phyloP scores from a whole-genome alignment of 2,329 filamentous ascomycete species.

The Teratosphaeria gauchensis region DNA sequence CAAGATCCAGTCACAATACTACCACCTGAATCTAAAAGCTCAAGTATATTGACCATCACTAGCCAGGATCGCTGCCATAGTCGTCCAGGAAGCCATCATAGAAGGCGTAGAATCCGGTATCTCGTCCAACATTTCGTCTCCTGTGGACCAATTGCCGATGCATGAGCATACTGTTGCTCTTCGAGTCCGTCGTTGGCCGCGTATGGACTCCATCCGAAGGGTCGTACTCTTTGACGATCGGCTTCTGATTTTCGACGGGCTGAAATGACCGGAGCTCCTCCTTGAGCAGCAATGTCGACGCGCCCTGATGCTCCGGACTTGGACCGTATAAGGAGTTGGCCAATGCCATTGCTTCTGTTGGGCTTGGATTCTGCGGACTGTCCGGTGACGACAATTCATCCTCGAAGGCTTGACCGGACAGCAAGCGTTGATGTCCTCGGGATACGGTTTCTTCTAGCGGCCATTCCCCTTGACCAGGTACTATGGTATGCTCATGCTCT shows the following conservation, averaged over 20 bases:
- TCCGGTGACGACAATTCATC: constrained; percentile 1
- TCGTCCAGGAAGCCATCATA: constrained; percentile 13
- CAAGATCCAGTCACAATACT: too few species aligned
- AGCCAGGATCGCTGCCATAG: background rate
- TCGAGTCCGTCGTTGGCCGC: background rate
- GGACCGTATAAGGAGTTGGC: constrained; percentile 3
- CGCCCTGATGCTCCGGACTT: background rate
- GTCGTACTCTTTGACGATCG: background rate
- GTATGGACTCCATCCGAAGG: too few species aligned
- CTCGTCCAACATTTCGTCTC: constrained; percentile 1
- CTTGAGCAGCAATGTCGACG: constrained; percentile 4
- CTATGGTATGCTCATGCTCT: background rate
- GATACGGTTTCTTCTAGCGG: background rate
- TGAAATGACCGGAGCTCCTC: background rate
- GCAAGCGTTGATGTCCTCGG: background rate
- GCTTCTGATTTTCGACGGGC: background rate
- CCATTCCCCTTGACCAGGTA: background rate
- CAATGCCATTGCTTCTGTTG: background rate
- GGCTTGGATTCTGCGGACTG: background rate
- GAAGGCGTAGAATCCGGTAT: constrained; percentile 17
- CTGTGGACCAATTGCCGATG: background rate
- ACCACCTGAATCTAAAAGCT: too few species aligned
- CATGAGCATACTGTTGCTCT: background rate
- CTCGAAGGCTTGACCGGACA: background rate
- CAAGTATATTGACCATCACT: background rate